These are phyloP conservation scores for Apiospora pterosperma DNA, from an alignment of 2,329 filamentous ascomycete genomes.

Conservation along the genomic window DNA sequence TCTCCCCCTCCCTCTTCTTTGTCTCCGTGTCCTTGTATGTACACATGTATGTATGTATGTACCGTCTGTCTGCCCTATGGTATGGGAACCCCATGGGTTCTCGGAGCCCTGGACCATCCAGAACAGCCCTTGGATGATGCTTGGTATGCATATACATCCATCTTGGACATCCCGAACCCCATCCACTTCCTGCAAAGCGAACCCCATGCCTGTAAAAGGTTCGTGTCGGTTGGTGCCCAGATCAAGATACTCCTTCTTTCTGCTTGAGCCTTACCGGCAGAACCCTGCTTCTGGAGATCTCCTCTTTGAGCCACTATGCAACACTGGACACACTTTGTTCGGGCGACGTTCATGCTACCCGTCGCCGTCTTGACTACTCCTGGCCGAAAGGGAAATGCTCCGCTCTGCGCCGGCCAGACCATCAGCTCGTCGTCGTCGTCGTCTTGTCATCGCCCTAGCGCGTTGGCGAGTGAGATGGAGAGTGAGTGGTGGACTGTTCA, in stretches of 20 bases:
- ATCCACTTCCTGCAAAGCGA: constrained; percentile 17
- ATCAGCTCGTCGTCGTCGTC: constrained; percentile 21
- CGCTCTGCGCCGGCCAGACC: constrained; percentile 9
- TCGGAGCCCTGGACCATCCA: constrained; percentile 12
- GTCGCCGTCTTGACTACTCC: background rate
- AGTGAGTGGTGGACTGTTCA: constrained; percentile 29
- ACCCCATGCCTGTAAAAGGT: constrained; percentile 1
- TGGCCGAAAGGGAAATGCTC: constrained; percentile 7
- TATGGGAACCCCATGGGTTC: constrained; percentile 19
- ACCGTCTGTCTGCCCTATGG: background rate
- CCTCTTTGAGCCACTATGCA: constrained; percentile 15
- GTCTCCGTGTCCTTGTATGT: constrained; percentile 15
- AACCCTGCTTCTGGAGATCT: constrained; percentile 15
- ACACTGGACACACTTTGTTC: constrained; percentile 10
- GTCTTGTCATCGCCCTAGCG: constrained; percentile 17
- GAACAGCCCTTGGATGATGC: constrained; percentile 13
- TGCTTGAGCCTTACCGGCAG: constrained; percentile 13
- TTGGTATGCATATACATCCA: constrained; percentile 10
- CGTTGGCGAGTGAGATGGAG: constrained; percentile 23
- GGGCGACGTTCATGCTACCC: constrained; percentile 10
- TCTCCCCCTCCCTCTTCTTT: constrained; percentile 19
- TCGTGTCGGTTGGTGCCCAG: constrained; percentile 2
- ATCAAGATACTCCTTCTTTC: background rate
- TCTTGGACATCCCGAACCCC: constrained; percentile 8
- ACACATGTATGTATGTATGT: background rate